Conservation (phyloP, 306 rosid genomes). For the Prunus padus region DNA sequence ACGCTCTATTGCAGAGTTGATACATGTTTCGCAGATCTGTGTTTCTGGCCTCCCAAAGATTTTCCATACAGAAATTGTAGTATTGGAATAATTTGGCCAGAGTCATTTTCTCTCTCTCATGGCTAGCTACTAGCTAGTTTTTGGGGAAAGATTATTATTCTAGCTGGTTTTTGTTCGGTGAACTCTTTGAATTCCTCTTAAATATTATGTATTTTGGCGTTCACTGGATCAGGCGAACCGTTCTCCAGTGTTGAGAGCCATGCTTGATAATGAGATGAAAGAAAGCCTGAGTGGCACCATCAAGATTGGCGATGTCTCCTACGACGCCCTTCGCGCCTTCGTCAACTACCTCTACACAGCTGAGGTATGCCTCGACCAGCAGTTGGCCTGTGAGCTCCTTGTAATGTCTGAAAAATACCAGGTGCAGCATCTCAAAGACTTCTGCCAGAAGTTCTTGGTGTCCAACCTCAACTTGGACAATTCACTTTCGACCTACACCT, state of each 20-base stretch:
- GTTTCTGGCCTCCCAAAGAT: too few species aligned
- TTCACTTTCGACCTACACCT: constrained; percentile 47
- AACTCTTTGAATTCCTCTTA: neutral
- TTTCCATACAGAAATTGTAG: too few species aligned
- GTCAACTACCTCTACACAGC: constrained; percentile 72
- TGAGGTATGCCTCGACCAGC: constrained; percentile 62
- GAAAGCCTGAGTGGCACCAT: constrained; percentile 83
- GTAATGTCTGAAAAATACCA: constrained; percentile 66
- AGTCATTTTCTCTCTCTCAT: too few species aligned
- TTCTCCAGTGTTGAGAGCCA: constrained; percentile 76
- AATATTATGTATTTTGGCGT: neutral
- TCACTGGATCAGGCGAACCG: constrained; percentile 55
- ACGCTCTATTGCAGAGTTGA: too few species aligned
- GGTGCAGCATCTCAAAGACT: constrained; percentile 65
- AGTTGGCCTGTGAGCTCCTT: constrained; percentile 60
- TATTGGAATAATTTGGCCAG: too few species aligned
- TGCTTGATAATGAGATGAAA: constrained; percentile 67
- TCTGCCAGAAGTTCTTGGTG: constrained; percentile 35
- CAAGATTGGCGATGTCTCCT: constrained; percentile 63
- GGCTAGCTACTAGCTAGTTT: neutral
- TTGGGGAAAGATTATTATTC: neutral
- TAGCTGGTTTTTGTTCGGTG: neutral
- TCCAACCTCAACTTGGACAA: neutral
- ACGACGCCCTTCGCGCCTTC: constrained; percentile 59
- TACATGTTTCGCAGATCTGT: too few species aligned